Evolutionary conservation across 83 land plant species (phyloP), one percentile per base, ranked within the genome.

Genomic region (Larix sibirica): DNA sequence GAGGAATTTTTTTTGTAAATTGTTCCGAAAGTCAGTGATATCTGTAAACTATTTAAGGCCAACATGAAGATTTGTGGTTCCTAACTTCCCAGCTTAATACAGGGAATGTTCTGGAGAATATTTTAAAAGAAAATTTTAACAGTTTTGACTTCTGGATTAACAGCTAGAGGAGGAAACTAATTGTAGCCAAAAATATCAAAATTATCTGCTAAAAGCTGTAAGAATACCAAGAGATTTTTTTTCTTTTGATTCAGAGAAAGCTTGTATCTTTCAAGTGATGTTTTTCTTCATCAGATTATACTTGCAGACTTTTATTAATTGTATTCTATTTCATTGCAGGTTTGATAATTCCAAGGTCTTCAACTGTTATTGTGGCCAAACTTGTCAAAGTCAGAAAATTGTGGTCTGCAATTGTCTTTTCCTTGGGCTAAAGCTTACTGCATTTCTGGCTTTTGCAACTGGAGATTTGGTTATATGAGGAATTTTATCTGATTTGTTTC

Each of bases 91-190:
- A 76, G 79, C 33, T 76, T 76, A 31, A 76, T 76, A 26, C 56
- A 50, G 58, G 28, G 28, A 23, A 50, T 50, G 60, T 76, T 76
- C 33, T 54, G 59, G n/a, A 76, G 21, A 54, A 54, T 18, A n/a
- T 76, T 33, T 54, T 13, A 12, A 54, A 76, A 56, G 36, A 16
- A 54, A 76, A 0, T 54, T 13, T 23, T 31, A 75, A 21, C 77
- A n/a, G 26, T 44, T 6, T 13, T 54, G 8, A 74, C 77, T 21
- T 58, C 16, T 74, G 77, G 77, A 13, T 73, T 74, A 74, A 74
- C 77, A 74, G 77, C 58, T 54, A 79, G 56, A 16, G 77, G 80
- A 75, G 76, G 83, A 81, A 65, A 80, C 50, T 64, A 84, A 61
- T 44, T 28, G 6, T 17, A 40, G 2, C 1, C 18, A 31, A 7